phyloP scores from a whole-genome alignment of 2,329 filamentous ascomycete species.

The Chrysosporium queenslandicum region DNA sequence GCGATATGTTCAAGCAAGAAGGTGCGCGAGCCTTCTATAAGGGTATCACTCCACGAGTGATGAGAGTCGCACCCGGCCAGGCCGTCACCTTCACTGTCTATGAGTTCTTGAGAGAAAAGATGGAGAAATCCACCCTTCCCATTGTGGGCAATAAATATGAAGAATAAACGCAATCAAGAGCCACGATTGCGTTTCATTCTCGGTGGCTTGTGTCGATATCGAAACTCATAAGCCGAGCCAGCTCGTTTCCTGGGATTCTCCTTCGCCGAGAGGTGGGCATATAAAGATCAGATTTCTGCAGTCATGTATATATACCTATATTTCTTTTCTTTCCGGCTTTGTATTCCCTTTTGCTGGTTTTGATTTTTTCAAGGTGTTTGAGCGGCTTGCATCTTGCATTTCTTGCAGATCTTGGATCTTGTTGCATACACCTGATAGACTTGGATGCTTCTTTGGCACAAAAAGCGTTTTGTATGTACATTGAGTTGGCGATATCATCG shows the following conservation, averaged over 20 bases:
- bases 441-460: slow-evolving; percentile 6
- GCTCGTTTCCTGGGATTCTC: too few species aligned
- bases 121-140: slow-evolving; percentile 55
- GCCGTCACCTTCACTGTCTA: slow-evolving; percentile 68
- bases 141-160: slow-evolving; percentile 55
- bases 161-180: slow-evolving; percentile 38
- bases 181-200: neutral
- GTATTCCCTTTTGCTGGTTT: neutral
- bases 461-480: slow-evolving; percentile 5
- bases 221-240: too few species aligned
- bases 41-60: slow-evolving; percentile 93
- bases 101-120: slow-evolving; percentile 62
- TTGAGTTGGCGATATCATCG: neutral
- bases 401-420: slow-evolving; percentile 3
- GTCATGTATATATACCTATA: slow-evolving; percentile 7
- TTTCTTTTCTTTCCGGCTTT: neutral
- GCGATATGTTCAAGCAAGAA: slow-evolving; percentile 87
- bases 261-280: neutral
- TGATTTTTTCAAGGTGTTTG: slow-evolving; percentile 7
- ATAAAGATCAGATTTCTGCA: neutral
- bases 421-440: slow-evolving; percentile 8
- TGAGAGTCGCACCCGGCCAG: slow-evolving; percentile 94
- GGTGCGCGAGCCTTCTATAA: slow-evolving; percentile 95
- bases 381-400: slow-evolving; percentile 9
- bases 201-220: neutral